These are phyloP conservation scores for Thielaviopsis ethacetica DNA, from an alignment of 2,329 filamentous ascomycete species.

Conservation along the genomic window DNA sequence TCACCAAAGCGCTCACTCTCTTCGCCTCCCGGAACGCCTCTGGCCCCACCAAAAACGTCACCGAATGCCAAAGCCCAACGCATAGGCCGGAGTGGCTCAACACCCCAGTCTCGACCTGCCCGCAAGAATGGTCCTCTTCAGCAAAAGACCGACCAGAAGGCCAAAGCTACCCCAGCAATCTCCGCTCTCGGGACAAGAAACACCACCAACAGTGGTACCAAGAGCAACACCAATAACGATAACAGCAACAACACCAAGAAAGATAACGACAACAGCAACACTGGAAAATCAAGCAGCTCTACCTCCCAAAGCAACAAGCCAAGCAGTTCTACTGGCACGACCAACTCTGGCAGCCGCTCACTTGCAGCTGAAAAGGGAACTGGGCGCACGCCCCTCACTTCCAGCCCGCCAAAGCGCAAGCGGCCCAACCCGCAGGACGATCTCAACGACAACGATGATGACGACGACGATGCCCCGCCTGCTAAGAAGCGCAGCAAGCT, in stretches of 20 bases:
- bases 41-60: too few species aligned
- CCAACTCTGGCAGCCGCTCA: too few species aligned
- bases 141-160: too few species aligned
- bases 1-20: too few species aligned
- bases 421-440: neutral
- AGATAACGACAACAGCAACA: neutral
- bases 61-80: too few species aligned
- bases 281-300: neutral
- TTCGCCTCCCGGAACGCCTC: too few species aligned
- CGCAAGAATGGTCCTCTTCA: too few species aligned
- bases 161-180: too few species aligned
- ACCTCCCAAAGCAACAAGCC: neutral
- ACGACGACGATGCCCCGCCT: conserved; percentile 1
- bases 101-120: too few species aligned
- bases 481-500: conserved; percentile 1
- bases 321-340: neutral
- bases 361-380: neutral
- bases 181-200: neutral
- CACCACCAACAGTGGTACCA: neutral
- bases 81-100: too few species aligned
- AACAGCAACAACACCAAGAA: neutral
- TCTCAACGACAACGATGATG: neutral
- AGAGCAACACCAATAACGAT: neutral
- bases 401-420: neutral
- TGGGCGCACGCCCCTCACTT: neutral